Percentiles rank a stretch among this genome's conserved stretches.
phyloP scores from a whole-genome alignment of 352 stramenopile species.

The Globisporangium viniferum region DNA sequence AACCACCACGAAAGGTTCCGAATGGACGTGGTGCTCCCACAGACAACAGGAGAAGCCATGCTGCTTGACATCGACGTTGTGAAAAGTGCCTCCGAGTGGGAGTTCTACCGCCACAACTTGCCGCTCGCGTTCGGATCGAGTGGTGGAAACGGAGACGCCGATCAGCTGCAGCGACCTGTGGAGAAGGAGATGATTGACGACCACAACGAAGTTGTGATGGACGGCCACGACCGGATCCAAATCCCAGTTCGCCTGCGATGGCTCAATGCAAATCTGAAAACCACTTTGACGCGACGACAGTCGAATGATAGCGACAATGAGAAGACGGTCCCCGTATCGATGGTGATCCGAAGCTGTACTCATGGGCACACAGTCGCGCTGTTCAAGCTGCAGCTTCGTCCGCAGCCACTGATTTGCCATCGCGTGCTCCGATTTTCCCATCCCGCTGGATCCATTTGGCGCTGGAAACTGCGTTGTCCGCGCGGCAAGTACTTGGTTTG shows the following conservation, averaged over 20 bases:
- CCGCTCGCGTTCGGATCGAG: constrained; percentile 43
- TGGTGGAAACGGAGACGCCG: background rate
- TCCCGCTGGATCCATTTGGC: constrained; percentile 51
- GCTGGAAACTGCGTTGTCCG: constrained; percentile 44
- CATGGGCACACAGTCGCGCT: constrained; percentile 90
- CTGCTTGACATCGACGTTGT: constrained; percentile 76
- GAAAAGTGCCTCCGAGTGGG: constrained; percentile 77
- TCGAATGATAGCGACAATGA: constrained; percentile 5
- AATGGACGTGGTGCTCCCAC: constrained; percentile 69
- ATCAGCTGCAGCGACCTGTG: constrained; percentile 29
- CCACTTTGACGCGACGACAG: background rate
- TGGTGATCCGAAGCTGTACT: constrained; percentile 84
- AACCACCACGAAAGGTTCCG: constrained; percentile 88
- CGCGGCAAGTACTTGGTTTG: constrained; percentile 63
- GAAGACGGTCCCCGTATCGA: constrained; percentile 35
- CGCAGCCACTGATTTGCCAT: constrained; percentile 80
- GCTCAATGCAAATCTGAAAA: constrained; percentile 33
- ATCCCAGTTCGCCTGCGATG: constrained; percentile 89
- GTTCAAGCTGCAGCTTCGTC: constrained; percentile 80
- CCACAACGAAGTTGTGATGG: constrained; percentile 83
- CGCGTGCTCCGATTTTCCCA: constrained; percentile 76
- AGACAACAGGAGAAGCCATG: constrained; percentile 25
- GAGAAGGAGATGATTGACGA: constrained; percentile 94
- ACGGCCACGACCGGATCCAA: constrained; percentile 74
- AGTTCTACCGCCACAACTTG: constrained; percentile 68